These are phyloP conservation scores for Aspergillus asperescens DNA, from an alignment of 495 filamentous ascomycete genomes.

Conservation along the genomic window DNA sequence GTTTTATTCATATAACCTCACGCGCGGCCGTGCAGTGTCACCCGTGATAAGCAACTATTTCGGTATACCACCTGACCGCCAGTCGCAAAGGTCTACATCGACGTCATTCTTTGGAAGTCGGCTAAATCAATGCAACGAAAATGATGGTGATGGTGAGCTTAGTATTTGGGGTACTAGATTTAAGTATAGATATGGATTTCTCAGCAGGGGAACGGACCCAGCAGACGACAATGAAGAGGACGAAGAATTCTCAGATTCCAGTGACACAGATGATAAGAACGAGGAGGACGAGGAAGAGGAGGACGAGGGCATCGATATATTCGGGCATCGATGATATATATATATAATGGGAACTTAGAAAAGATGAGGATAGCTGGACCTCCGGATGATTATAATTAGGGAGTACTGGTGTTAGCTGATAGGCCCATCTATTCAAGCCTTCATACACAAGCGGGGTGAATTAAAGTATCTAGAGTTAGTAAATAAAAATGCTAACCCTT, in stretches of 20 bases:
- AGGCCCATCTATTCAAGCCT: conserved; percentile 12
- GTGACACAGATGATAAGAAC: conserved; percentile 34
- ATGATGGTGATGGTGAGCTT: conserved; percentile 55
- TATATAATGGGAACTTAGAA: not conserved
- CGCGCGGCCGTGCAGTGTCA: conserved; percentile 36
- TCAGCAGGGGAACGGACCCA: conserved; percentile 27
- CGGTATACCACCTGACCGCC: conserved; percentile 36
- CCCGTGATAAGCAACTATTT: conserved; percentile 44
- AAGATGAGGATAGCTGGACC: conserved; percentile 5
- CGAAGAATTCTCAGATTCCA: conserved; percentile 30
- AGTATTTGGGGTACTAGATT: conserved; percentile 59
- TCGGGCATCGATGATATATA: conserved; percentile 59
- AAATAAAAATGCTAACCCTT: not conserved
- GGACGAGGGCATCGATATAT: conserved; percentile 60
- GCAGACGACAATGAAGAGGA: conserved; percentile 40
- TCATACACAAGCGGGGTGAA: not conserved
- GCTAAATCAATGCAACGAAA: conserved; percentile 34
- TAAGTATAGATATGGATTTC: conserved; percentile 39
- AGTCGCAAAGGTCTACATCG: conserved; percentile 29
- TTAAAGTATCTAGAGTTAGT: conserved; percentile 10
- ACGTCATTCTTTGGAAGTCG: conserved; percentile 36
- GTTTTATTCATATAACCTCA: conserved; percentile 36
- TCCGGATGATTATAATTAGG: conserved; percentile 3
- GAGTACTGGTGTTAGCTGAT: conserved; percentile 10
- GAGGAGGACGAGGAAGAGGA: conserved; percentile 48